Base-by-base conservation (phyloP, 192 early-diverging fungal species). In the Allomyces macrogynus region DNA sequence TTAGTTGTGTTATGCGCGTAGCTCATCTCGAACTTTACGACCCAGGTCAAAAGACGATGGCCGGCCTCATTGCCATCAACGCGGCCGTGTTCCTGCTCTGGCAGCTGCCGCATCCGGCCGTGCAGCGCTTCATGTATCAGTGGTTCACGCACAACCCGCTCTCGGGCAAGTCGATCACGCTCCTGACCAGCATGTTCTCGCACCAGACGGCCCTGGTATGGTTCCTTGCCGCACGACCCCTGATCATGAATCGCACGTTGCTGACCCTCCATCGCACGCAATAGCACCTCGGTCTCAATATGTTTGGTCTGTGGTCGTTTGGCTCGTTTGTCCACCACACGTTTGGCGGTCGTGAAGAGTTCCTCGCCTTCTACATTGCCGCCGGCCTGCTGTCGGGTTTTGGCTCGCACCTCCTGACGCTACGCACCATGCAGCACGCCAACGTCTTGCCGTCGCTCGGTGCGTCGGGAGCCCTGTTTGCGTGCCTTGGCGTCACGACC, bases 381-480 rank as follows among this genome's bases (percentile, higher is more conserved):
- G 79, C 87, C 0, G 89, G 80, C 44, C 74, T 84, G n/a, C 43
- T 79, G 0, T 78, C 89, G 1, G 81, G 82, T 12, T 63, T 89
- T 11, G 82, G 76, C 0, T 86, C 84, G 24, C 92, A 92, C 68
- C 24, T 81, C 1, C 65, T 77, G 14, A 76, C 77, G 10, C 62
- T 84, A 27, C 65, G 72, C 10, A 75, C 73, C 70, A 43, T 70
- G 70, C 61, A 71, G 68, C 61, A 70, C 61, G 64, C 71, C 57
- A 49, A 67, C 66, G 76, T 86, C 12, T 66, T 83, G 54, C 83
- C 87, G 3, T 78, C 80, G 22, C 71, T 95, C 43, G 92, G 92
- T 23, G 92, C 92, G 23, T 86, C 81, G 67, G 91, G 91, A 0
- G 90, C 88, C 3, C 71, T 92, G 16, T 93, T 83, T 66, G 81